A percentile compares a stretch with the other conserved stretches of the same genome.
Evolutionary conservation across 495 filamentous ascomycete genomes (phyloP).

Genomic region (Ascobolus immersus): DNA sequence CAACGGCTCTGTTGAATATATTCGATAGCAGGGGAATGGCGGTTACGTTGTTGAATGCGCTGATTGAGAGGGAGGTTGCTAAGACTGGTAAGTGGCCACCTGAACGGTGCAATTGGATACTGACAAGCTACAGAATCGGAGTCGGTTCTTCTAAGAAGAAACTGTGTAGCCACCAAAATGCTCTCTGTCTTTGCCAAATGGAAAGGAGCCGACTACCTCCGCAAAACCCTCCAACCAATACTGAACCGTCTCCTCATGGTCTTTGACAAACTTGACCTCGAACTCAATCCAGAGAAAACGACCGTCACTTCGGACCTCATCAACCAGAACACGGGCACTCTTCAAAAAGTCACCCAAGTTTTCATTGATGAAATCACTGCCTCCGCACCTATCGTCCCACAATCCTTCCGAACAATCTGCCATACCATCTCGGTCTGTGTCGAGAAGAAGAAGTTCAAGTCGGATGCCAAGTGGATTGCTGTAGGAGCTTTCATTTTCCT

Average conservation of each 20-base stretch:
- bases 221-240: constrained; percentile 35
- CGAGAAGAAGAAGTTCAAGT: constrained; percentile 29
- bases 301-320: constrained; percentile 28
- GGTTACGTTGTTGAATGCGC: constrained; percentile 32
- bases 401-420: constrained; percentile 38
- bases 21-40: constrained; percentile 35
- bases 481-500: constrained; percentile 45
- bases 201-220: constrained; percentile 37
- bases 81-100: constrained; percentile 24
- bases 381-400: constrained; percentile 30
- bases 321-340: constrained; percentile 31
- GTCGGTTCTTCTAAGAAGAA: constrained; percentile 33
- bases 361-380: constrained; percentile 41
- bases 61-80: constrained; percentile 39
- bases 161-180: constrained; percentile 43
- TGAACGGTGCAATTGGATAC: not conserved
- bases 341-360: constrained; percentile 34
- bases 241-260: constrained; percentile 32
- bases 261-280: constrained; percentile 34
- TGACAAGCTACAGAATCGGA: constrained; percentile 32
- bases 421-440: constrained; percentile 34
- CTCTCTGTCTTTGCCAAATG: constrained; percentile 40
- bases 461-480: constrained; percentile 46
- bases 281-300: constrained; percentile 34
- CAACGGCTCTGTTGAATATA: constrained; percentile 37